A percentile compares a stretch with the other conserved stretches of the same genome.
phyloP scores from a whole-genome alignment of 768 basidiomycete genomes.

The Hortiboletus flavorubellus region DNA sequence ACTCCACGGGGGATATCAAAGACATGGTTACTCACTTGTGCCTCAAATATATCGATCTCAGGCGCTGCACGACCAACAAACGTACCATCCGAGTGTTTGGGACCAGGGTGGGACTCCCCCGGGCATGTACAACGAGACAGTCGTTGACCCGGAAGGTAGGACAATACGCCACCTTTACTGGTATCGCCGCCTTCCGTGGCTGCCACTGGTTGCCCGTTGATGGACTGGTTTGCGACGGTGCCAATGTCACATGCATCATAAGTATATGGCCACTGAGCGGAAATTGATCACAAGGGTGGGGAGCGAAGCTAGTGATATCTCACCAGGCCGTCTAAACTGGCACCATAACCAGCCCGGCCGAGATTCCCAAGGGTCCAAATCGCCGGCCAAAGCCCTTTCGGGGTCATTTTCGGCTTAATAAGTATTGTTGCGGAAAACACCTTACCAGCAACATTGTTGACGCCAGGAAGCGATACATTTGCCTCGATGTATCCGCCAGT shows the following conservation, averaged over 20 bases:
- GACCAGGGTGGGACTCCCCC: slow-evolving; percentile 82
- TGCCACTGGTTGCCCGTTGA: slow-evolving; percentile 63
- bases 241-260: slow-evolving; percentile 82
- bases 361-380: slow-evolving; percentile 59
- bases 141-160: slow-evolving; percentile 77
- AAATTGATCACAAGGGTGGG: background rate
- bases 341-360: slow-evolving; percentile 68
- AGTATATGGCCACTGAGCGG: slow-evolving; percentile 58
- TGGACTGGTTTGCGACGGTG: slow-evolving; percentile 76
- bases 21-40: slow-evolving; percentile 41
- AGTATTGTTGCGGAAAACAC: background rate
- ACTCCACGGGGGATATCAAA: slow-evolving; percentile 7
- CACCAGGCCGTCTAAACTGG: slow-evolving; percentile 52
- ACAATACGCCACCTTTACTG: slow-evolving; percentile 45
- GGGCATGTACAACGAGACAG: slow-evolving; percentile 84
- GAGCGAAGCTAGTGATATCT: slow-evolving; percentile 7
- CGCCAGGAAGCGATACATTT: slow-evolving; percentile 61
- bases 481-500: slow-evolving; percentile 76
- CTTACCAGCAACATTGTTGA: slow-evolving; percentile 55
- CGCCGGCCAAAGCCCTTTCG: slow-evolving; percentile 47
- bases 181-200: slow-evolving; percentile 59
- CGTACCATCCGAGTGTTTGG: slow-evolving; percentile 65
- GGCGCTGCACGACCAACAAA: slow-evolving; percentile 83
- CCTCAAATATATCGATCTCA: slow-evolving; percentile 90
- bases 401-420: background rate